Base-by-base conservation (phyloP, 208 protist genomes). In the Novymonas esmeraldas region DNA sequence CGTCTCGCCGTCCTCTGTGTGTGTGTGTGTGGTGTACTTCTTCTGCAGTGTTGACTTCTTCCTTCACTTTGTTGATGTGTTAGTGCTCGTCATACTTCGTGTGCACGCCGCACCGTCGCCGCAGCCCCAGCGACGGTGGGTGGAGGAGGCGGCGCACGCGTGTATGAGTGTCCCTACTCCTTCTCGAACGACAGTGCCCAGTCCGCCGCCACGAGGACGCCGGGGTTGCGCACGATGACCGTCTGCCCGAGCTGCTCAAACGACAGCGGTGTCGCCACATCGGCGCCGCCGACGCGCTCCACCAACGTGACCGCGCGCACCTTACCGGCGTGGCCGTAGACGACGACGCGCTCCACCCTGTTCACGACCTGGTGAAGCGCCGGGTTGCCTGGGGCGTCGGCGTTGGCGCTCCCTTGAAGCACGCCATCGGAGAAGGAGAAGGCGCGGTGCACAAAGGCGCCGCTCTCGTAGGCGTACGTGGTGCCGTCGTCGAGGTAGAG, bases 401-500 rank as follows among this genome's bases (percentile, higher is more conserved):
- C 50, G 62, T 58, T 52, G 50, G 69, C 46, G 13, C 42, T 62
- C 62, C 63, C 81, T 31, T 31, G 60, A 22, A 95, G 73, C 57
- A 61, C 48, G 16, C 61, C 60, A 42, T 76, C 46, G 18, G 76
- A 70, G 77, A 82, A 93, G 28, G 81, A 73, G 42, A 93, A 84
- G 1, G 45, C 57, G n/a, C 86, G 76, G 44, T 84, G 71, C 42
- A 76, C 58, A 45, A 82, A 95, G 2, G 51, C 69, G 9, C 90
- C 90, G 0, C 39, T 65, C 28, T 82, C n/a, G 67, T 87, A 95
- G 51, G 84, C 69, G 56, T 87, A 93, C 29, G 79, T 86, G 28
- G 71, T 72, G 6, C 87, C 90, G 33, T 95, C 90, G 56, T 95
- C 90, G 0, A 92, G 59, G 73, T 87, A 95, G 14, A 95, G 73